Evolutionary conservation across 2,329 filamentous ascomycete species (phyloP), one percentile per base, ranked within the genome.

Genomic region (Lasiodiplodia hormozganensis): DNA sequence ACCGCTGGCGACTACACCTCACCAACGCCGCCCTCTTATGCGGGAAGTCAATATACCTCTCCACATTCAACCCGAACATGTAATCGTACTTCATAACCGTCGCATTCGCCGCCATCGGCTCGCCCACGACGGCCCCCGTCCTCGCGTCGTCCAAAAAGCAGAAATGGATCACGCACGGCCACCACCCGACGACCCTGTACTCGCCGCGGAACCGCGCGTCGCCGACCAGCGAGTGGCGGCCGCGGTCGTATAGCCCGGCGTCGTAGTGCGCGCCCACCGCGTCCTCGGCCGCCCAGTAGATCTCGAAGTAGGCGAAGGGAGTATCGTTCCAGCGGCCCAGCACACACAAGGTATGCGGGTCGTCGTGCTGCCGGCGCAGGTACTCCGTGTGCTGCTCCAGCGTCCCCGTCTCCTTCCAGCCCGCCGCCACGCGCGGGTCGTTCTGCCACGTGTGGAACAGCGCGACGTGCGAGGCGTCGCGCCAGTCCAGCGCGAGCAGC

Each of bases 371-470:
- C 71, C 86, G 86, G 36, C 86, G 84, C 64, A 94, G 84, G 77
- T 95, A 94, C 73, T 89, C 86, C 70, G 88, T 85, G 78, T 94
- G 92, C 77, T n/a, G n/a, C n/a, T n/a, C n/a, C n/a, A n/a, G n/a
- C n/a, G n/a, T n/a, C n/a, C n/a, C n/a, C n/a, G n/a, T n/a, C n/a
- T n/a, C n/a, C n/a, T n/a, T 92, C 92, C 92, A 94, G 4, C 91
- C 91, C 74, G 90, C 87, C 4, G 90, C 90, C 38, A 95, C 92
- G 62, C 92, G 90, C 65, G 92, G 92, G 75, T 94, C 92, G 75
- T 95, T 95, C 80, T 94, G 92, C 92, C 92, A 95, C 68, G 84
- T 85, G 79, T 94, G 89, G 83, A 95, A 94, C 5, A 93, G 83
- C 18, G 83, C 80, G 62, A 94, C 80, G 78, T 95, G 91, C 73